Evolutionary conservation across 148 eudicot species (phyloP).

Genomic region (Nyssa sinensis): DNA sequence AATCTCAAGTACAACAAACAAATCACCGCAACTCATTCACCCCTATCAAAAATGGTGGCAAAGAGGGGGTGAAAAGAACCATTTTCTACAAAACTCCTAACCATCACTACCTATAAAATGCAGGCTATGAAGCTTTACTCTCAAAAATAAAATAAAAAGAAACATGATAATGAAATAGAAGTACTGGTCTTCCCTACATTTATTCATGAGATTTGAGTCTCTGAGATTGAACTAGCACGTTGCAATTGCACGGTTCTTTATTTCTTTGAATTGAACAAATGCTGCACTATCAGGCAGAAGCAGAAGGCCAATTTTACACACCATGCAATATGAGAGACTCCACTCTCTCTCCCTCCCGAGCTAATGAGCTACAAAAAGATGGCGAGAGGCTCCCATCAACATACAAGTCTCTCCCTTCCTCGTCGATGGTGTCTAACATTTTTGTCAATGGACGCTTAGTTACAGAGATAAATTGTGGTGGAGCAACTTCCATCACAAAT

Average conservation of each 20-base stretch:
- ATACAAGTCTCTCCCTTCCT: constrained; percentile 30
- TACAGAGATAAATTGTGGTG: constrained; percentile 26
- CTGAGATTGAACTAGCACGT: too few relatives aligned
- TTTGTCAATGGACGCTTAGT: constrained; percentile 25
- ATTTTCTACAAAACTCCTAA: neutral
- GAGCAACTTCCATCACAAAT: constrained; percentile 42
- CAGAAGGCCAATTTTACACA: neutral
- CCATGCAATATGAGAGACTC: neutral
- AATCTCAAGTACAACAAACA: neutral
- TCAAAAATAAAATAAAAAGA: too few relatives aligned
- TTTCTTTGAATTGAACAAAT: too few relatives aligned
- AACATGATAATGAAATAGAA: too few relatives aligned
- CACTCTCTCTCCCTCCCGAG: neutral
- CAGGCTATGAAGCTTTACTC: neutral
- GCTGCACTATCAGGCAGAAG: too few relatives aligned
- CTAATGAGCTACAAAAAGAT: too few relatives aligned
- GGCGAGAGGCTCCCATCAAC: neutral
- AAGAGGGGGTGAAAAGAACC: neutral
- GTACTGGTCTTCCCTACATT: too few relatives aligned
- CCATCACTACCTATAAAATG: constrained; percentile 21
- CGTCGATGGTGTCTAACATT: constrained; percentile 39
- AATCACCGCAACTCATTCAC: neutral
- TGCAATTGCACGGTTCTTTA: too few relatives aligned
- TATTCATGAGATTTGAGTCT: neutral
- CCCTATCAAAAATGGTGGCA: neutral